phyloP scores from a whole-genome alignment of 2,329 filamentous ascomycete genomes.

The Parafenestella ontariensis region DNA sequence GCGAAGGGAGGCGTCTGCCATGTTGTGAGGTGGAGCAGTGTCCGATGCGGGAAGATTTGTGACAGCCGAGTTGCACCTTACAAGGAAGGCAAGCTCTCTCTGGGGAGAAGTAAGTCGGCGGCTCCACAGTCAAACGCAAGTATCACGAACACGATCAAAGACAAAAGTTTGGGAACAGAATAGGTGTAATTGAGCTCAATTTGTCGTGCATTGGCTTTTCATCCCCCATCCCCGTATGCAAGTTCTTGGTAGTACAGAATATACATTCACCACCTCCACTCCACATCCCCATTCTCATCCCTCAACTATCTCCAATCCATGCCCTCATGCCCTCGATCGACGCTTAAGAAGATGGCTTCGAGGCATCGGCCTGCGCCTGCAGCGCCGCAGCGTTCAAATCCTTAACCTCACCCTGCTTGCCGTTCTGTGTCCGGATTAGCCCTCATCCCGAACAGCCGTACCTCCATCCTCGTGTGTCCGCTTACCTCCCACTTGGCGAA shows the following conservation, averaged over 20 bases:
- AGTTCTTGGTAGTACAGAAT: conserved; percentile 47
- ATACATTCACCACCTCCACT: conserved; percentile 39
- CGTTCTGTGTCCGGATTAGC: conserved; percentile 68
- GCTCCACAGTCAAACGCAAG: conserved; percentile 7
- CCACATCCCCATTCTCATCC: conserved; percentile 7
- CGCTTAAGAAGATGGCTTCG: conserved; percentile 52
- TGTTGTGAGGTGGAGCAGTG: conserved; percentile 42
- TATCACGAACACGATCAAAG: conserved; percentile 13
- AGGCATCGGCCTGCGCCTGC: conserved; percentile 54
- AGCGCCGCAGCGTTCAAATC: conserved; percentile 66
- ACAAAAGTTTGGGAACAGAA: neutral
- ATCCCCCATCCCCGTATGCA: conserved; percentile 21
- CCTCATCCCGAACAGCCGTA: conserved; percentile 28
- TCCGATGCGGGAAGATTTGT: conserved; percentile 40
- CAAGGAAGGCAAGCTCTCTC: conserved; percentile 13
- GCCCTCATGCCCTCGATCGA: conserved; percentile 4
- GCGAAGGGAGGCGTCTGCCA: conserved; percentile 38
- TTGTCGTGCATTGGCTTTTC: conserved; percentile 40
- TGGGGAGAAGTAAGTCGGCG: conserved; percentile 5
- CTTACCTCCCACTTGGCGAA: conserved; percentile 95
- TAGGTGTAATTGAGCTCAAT: conserved; percentile 25
- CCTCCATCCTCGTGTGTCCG: neutral
- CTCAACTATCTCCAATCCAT: conserved; percentile 9
- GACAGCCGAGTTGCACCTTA: conserved; percentile 26
- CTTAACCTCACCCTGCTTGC: conserved; percentile 91